A percentile compares a stretch with the other conserved stretches of the same genome.
These are phyloP conservation scores for Scleroderma bovista DNA, from an alignment of 768 basidiomycete genomes.

Conservation along the genomic window DNA sequence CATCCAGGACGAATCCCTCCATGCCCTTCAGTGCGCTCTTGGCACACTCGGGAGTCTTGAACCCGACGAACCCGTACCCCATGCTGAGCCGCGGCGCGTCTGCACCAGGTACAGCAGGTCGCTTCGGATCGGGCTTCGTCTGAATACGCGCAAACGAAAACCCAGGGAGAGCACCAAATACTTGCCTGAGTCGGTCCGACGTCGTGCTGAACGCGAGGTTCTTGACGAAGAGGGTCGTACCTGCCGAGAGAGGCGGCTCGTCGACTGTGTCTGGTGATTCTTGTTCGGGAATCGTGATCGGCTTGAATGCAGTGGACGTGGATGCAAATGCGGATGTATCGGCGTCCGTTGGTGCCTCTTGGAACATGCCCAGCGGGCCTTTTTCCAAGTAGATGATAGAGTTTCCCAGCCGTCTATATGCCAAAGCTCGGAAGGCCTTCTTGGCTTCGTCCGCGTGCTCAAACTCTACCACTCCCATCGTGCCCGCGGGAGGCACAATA, in stretches of 20 bases:
- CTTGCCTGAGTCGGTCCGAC: constrained; percentile 57
- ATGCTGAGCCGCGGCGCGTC: constrained; percentile 65
- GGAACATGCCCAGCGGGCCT: constrained; percentile 82
- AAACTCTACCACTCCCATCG: constrained; percentile 89
- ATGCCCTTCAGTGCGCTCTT: constrained; percentile 69
- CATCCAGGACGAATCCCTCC: constrained; percentile 81
- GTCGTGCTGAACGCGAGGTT: constrained; percentile 94
- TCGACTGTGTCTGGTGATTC: constrained; percentile 27
- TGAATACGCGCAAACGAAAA: constrained; percentile 88
- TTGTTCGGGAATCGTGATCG: constrained; percentile 43
- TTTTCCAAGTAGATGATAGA: constrained; percentile 91
- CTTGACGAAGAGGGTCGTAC: constrained; percentile 90
- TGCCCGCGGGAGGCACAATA: constrained; percentile 86
- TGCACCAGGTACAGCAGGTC: constrained; percentile 31
- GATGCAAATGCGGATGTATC: constrained; percentile 7
- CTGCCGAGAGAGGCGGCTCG: constrained; percentile 47
- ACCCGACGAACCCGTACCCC: constrained; percentile 97
- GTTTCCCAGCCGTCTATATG: constrained; percentile 85
- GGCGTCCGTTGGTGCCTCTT: constrained; percentile 30
- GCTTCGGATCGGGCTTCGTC: constrained; percentile 84
- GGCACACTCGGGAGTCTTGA: constrained; percentile 70
- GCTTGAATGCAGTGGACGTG: constrained; percentile 18
- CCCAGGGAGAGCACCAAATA: constrained; percentile 70
- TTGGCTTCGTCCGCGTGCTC: constrained; percentile 63
- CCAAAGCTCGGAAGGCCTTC: constrained; percentile 74